Base-by-base conservation (phyloP, 345 rosid species). In the Excoecaria cochinchinensis region DNA sequence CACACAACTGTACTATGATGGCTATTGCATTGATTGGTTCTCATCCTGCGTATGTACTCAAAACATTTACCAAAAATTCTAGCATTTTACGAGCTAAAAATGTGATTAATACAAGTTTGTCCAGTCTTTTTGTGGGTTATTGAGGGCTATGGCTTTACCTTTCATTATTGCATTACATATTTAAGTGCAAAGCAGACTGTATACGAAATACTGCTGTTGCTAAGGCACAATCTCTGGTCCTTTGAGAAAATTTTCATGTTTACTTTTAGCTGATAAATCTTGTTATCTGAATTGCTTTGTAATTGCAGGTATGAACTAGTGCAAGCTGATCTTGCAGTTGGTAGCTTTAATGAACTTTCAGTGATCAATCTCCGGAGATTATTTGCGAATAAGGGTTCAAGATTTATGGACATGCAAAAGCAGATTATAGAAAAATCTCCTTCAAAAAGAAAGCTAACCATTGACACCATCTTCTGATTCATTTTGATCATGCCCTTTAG, bases 1-100 rank as follows among this genome's bases (percentile, higher is more conserved):
- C 99, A 76, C 99, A 95, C 82, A 92, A 92, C 79, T 95, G 99
- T 79, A 95, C 97, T 8, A 92, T 95, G 99, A 95, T 95, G 99
- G 97, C 97, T 5, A 83, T 95, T 52, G 99, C 89, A 69, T 66
- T 95, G 60, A 95, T 95, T 59, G 99, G 99, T 5, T 69, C 94
- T 73, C 97, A 91, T 78, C 92, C 92, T 0, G 99, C 99, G 99
- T 92, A 74, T 48, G 95, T 84, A 68, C 52, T 52, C 1, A 51
- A 51, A 42, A 9, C 55, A 55, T 36, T 70, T 4, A 25, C 36
- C 3, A 58, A 21, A 13, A 40, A 58, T 67, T 11, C 17, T 67
- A 24, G 56, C 22, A 19, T 67, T 67, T 67, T 46, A 24, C 19
- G 25, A 11, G 46, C 40, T 31, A 42, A 55, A 44, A 44, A 55